phyloP scores from a whole-genome alignment of 1,284 basidiomycete species.

The Puccinia hordei region DNA sequence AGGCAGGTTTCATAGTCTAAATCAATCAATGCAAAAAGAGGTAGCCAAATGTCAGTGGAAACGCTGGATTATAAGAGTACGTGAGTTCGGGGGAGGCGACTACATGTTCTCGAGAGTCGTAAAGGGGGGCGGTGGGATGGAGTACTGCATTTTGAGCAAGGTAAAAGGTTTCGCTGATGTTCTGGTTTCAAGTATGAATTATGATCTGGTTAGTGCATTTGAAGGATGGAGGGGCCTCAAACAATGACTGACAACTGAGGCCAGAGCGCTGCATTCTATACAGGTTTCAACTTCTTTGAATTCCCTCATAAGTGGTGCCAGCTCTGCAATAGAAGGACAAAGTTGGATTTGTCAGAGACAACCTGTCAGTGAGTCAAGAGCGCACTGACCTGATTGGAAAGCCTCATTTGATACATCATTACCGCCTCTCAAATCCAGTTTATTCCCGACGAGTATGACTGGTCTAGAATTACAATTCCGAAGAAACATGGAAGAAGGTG shows the following conservation, averaged over 20 bases:
- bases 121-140: conserved; percentile 93
- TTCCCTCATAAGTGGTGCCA: conserved; percentile 91
- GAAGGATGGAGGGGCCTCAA: neutral
- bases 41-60: neutral
- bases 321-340: conserved; percentile 63
- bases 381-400: conserved; percentile 70
- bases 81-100: conserved; percentile 46
- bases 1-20: conserved; percentile 89
- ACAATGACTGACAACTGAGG: conserved; percentile 53
- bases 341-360: neutral
- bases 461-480: conserved; percentile 68
- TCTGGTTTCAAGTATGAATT: conserved; percentile 62
- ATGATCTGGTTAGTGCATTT: conserved; percentile 10
- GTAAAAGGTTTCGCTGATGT: conserved; percentile 98
- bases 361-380: neutral
- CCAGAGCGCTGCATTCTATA: conserved; percentile 89
- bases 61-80: neutral
- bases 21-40: neutral
- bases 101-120: conserved; percentile 93
- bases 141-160: conserved; percentile 98
- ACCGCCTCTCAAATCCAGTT: conserved; percentile 90
- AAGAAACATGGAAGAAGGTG: neutral
- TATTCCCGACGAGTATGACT: conserved; percentile 96
- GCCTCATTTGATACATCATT: conserved; percentile 85
- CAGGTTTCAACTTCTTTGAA: conserved; percentile 99